These are phyloP conservation scores for Geotrichum macrosporum DNA, from an alignment of 1,139 yeast genomes.

Conservation along the genomic window DNA sequence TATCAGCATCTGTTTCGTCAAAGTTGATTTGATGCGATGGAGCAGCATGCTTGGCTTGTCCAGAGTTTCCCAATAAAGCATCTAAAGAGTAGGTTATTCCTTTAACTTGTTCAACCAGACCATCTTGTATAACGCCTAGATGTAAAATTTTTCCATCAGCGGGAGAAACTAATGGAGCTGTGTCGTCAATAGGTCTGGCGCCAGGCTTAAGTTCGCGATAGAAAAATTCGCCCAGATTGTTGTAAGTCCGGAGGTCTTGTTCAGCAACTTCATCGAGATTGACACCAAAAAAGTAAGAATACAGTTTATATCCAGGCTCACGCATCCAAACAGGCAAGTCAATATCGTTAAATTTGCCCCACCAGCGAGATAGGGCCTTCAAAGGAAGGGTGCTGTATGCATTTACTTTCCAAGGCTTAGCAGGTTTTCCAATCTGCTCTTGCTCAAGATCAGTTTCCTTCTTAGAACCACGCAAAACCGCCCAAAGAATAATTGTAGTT, in stretches of 20 bases:
- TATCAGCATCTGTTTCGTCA: constrained; percentile 24
- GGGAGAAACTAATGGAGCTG: constrained; percentile 69
- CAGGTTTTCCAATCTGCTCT: constrained; percentile 47
- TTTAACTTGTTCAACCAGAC: constrained; percentile 93
- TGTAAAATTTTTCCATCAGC: constrained; percentile 90
- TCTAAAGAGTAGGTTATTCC: constrained; percentile 92
- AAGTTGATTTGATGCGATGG: constrained; percentile 56
- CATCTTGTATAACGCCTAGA: constrained; percentile 73
- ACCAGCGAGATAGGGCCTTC: constrained; percentile 81
- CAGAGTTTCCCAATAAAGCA: constrained; percentile 66
- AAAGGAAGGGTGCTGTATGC: constrained; percentile 88
- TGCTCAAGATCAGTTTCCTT: constrained; percentile 18
- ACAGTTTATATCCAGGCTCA: constrained; percentile 72
- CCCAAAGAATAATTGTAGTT: constrained; percentile 27
- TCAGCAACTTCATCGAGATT: constrained; percentile 86
- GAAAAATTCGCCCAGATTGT: constrained; percentile 85
- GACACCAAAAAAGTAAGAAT: constrained; percentile 79
- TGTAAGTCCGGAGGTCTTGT: constrained; percentile 66
- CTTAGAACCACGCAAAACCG: constrained; percentile 17
- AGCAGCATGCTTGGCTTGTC: constrained; percentile 48
- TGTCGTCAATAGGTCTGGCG: constrained; percentile 65
- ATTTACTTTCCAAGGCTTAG: constrained; percentile 84
- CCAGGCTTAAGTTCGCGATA: constrained; percentile 79
- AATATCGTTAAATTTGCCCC: constrained; percentile 89
- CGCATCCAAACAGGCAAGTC: constrained; percentile 86